These are phyloP conservation scores for Pleodorina starrii DNA, from an alignment of 139 green algal genomes.

Conservation along the genomic window DNA sequence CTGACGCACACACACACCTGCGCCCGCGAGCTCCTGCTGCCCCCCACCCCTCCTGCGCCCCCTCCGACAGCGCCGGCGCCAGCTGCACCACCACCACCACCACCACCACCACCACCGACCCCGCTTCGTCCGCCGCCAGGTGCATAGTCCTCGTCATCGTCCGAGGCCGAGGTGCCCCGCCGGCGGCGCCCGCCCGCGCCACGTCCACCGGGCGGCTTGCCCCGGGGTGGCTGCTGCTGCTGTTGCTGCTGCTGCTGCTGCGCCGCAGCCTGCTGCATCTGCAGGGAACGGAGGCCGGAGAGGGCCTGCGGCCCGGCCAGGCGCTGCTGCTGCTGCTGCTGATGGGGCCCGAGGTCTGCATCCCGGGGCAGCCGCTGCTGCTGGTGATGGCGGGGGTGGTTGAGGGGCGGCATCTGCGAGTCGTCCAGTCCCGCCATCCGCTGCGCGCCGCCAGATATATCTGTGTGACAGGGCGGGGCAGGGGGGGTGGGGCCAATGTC, in stretches of 20 bases:
- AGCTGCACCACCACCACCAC: background rate
- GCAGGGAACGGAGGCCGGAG: background rate
- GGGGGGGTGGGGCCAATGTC: too few species aligned
- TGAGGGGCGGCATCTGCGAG: background rate
- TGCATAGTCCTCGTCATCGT: conserved; percentile 42
- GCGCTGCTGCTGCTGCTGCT: background rate
- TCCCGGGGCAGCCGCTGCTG: background rate
- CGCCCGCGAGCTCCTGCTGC: background rate
- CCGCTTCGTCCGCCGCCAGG: background rate
- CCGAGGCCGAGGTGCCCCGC: background rate
- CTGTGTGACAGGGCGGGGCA: background rate
- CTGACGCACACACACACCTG: background rate
- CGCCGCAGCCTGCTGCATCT: background rate
- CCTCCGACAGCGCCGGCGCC: background rate
- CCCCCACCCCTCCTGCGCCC: background rate
- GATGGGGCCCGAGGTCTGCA: background rate
- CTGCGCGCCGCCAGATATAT: background rate
- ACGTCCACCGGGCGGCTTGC: background rate
- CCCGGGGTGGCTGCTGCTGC: background rate
- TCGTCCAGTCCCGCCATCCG: background rate
- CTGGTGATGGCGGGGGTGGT: too few species aligned
- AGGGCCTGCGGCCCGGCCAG: too few species aligned
- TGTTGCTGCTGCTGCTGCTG: background rate
- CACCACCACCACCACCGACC: background rate
- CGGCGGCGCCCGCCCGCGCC: background rate